phyloP scores from a whole-genome alignment of 2,329 filamentous ascomycete species.

The Mollisia scopiformis region DNA sequence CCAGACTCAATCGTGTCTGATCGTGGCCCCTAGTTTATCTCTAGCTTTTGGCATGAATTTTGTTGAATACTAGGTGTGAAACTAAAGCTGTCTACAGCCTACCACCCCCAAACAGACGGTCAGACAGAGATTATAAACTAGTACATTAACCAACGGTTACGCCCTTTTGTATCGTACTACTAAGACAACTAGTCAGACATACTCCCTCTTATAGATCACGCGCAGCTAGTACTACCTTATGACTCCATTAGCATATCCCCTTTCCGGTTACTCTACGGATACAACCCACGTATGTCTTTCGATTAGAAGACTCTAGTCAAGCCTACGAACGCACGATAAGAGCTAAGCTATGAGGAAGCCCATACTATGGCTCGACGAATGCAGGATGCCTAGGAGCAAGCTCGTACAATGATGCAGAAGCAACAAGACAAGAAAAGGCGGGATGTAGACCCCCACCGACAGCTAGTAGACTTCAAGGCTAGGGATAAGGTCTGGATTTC shows the following conservation, averaged over 20 bases:
- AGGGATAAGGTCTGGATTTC: background rate
- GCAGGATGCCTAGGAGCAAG: background rate
- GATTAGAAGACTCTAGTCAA: background rate
- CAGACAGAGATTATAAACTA: constrained; percentile 26
- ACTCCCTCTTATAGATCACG: constrained; percentile 19
- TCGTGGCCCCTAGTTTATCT: constrained; percentile 19
- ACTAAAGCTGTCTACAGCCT: constrained; percentile 14
- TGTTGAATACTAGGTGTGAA: constrained; percentile 10
- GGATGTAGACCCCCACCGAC: background rate
- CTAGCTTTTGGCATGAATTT: constrained; percentile 20
- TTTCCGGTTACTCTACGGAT: background rate
- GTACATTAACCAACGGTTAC: constrained; percentile 20
- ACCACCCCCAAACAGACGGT: constrained; percentile 18
- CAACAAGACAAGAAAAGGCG: background rate
- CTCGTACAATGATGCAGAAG: background rate
- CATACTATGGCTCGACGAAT: background rate
- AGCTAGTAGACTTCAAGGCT: background rate
- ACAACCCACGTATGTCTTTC: background rate
- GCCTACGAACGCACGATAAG: background rate
- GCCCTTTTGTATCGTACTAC: constrained; percentile 22
- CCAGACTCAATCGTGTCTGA: constrained; percentile 20
- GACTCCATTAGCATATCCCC: constrained; percentile 3
- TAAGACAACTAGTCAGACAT: constrained; percentile 23
- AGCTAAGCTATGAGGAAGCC: background rate
- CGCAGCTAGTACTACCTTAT: constrained; percentile 4